Conservation (phyloP, 208 protist genomes). For the Leishmania tarentolae region DNA sequence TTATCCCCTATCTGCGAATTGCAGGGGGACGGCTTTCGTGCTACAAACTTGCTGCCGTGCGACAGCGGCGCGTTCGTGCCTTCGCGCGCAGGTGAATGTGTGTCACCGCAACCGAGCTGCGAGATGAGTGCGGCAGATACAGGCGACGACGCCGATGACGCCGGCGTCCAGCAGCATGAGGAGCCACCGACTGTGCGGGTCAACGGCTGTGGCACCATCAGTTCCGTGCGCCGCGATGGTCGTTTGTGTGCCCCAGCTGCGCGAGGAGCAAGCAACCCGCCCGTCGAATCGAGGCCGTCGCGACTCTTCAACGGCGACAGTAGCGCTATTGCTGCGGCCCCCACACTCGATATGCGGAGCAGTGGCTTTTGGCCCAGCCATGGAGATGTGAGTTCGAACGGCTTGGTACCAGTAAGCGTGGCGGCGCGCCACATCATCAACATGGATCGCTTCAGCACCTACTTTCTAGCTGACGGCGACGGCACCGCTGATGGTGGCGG, state of each 20-base stretch:
- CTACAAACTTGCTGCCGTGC: not conserved
- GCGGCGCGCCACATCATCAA: slow-evolving; percentile 36
- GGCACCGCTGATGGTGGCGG: not conserved
- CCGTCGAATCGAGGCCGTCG: not conserved
- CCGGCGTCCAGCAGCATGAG: not conserved
- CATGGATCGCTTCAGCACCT: slow-evolving; percentile 65
- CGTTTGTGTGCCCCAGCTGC: not conserved
- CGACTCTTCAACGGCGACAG: not conserved
- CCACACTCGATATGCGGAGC: not conserved
- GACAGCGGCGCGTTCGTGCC: not conserved
- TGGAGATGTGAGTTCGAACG: not conserved
- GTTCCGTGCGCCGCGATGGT: not conserved
- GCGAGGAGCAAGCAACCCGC: not conserved
- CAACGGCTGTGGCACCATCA: not conserved
- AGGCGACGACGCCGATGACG: not conserved
- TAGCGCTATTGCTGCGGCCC: not conserved
- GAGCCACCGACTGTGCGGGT: slow-evolving; percentile 1
- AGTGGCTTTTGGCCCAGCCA: not conserved
- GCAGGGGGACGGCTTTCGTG: not conserved
- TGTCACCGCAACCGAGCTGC: slow-evolving; percentile 19
- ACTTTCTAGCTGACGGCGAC: slow-evolving; percentile 38
- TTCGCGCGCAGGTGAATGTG: slow-evolving; percentile 20
- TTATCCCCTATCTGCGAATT: not conserved
- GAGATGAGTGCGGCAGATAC: not conserved
- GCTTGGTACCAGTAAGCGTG: slow-evolving; percentile 4